phyloP scores from a whole-genome alignment of 2,329 filamentous ascomycete species.

The Verticillium albo-atrum region DNA sequence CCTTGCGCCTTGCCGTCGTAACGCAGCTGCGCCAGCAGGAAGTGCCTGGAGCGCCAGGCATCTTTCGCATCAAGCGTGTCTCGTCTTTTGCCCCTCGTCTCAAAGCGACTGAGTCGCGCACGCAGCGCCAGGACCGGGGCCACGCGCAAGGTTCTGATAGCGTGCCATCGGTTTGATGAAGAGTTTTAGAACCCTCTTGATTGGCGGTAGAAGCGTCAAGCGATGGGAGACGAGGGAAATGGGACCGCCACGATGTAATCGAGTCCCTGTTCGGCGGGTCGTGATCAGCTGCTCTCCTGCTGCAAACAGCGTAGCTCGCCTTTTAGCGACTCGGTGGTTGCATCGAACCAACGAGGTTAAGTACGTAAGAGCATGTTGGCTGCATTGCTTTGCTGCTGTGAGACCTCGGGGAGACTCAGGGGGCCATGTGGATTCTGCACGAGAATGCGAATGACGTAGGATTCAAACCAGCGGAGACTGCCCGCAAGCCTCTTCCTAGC shows the following conservation, averaged over 20 bases:
- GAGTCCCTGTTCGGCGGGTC: background rate
- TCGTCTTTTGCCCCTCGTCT: background rate
- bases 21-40: no score
- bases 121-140: background rate
- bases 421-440: background rate
- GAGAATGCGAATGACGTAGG: background rate
- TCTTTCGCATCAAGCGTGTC: background rate
- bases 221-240: background rate
- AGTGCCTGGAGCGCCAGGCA: background rate
- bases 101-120: background rate
- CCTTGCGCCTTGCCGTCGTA: background rate
- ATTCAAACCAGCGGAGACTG: background rate
- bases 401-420: background rate
- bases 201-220: background rate
- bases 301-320: background rate
- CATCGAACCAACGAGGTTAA: background rate
- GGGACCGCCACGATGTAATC: background rate
- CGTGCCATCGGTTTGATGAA: background rate
- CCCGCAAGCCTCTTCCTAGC: background rate
- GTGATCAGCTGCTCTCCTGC: background rate
- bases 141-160: background rate
- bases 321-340: background rate
- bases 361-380: slow-evolving; percentile 1
- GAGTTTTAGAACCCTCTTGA: background rate
- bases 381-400: background rate